Conservation (phyloP, 2,329 filamentous ascomycete species). For the Aphanocladium album region DNA sequence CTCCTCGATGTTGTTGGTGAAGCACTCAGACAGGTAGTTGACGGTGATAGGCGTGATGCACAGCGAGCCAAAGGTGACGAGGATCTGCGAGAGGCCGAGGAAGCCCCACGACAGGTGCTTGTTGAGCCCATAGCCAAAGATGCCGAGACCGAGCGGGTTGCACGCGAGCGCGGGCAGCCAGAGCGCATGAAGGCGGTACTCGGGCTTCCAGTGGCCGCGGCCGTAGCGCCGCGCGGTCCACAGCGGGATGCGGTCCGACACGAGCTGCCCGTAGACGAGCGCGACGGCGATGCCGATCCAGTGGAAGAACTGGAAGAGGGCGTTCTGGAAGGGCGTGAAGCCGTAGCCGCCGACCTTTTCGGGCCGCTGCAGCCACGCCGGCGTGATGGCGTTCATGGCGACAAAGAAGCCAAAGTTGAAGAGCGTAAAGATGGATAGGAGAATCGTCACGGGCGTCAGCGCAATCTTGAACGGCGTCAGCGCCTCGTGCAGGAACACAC, state of each 20-base stretch:
- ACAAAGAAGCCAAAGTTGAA: not conserved
- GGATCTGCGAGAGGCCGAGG: not conserved
- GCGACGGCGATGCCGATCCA: not conserved
- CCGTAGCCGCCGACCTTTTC: not conserved
- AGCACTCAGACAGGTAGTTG: not conserved
- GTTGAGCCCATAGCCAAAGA: not conserved
- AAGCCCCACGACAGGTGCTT: not conserved
- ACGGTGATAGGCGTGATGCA: not conserved
- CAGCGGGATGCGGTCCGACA: not conserved
- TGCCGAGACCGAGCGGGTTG: not conserved
- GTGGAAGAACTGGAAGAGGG: not conserved
- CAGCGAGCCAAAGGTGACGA: not conserved
- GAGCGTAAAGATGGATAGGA: not conserved
- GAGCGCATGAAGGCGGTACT: not conserved
- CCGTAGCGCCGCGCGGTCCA: not conserved
- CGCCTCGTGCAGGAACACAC: not conserved
- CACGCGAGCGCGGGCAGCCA: not conserved
- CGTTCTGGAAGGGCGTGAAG: not conserved
- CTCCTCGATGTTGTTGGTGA: not conserved
- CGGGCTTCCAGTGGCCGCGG: not conserved
- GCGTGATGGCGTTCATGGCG: not conserved
- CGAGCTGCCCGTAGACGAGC: not conserved
- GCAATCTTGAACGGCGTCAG: not conserved
- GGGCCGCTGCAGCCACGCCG: not conserved
- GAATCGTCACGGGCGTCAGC: not conserved